These are phyloP conservation scores for Brassica carinata DNA, from an alignment of 345 rosid species.

Conservation along the genomic window DNA sequence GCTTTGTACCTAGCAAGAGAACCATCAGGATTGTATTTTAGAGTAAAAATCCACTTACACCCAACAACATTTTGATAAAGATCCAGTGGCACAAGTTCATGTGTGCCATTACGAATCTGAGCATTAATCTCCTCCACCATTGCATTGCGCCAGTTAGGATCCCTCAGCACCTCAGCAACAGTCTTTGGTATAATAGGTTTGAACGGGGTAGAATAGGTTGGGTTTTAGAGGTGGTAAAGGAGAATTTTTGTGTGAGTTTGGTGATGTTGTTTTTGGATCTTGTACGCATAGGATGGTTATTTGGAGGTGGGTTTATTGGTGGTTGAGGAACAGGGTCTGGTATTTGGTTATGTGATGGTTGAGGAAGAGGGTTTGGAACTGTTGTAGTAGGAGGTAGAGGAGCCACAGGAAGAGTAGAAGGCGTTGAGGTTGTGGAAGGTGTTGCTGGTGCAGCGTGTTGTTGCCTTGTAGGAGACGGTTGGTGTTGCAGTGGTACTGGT, in stretches of 20 bases:
- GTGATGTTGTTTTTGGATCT: neutral
- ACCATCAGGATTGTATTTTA: neutral
- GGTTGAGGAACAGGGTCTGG: neutral
- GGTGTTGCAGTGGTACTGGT: no score
- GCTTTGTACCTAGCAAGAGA: neutral
- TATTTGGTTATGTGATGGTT: no score
- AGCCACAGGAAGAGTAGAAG: no score
- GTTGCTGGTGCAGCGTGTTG: no score
- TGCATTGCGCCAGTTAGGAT: neutral
- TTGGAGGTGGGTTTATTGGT: neutral
- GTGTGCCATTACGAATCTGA: neutral
- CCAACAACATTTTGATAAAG: neutral
- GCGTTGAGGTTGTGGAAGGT: no score
- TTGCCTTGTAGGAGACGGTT: no score
- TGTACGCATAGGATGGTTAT: neutral
- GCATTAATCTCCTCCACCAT: neutral
- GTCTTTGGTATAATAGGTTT: neutral
- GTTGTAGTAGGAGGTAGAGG: no score
- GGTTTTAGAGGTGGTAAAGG: neutral
- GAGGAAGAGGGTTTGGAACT: no score
- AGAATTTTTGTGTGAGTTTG: neutral
- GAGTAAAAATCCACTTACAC: neutral
- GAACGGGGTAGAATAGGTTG: no score
- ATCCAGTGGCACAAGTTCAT: neutral
- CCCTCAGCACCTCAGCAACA: neutral